A percentile compares a stretch with the other conserved stretches of the same genome.
Conservation (phyloP, 257 asterid genomes). For the Forsythia suspensa region DNA sequence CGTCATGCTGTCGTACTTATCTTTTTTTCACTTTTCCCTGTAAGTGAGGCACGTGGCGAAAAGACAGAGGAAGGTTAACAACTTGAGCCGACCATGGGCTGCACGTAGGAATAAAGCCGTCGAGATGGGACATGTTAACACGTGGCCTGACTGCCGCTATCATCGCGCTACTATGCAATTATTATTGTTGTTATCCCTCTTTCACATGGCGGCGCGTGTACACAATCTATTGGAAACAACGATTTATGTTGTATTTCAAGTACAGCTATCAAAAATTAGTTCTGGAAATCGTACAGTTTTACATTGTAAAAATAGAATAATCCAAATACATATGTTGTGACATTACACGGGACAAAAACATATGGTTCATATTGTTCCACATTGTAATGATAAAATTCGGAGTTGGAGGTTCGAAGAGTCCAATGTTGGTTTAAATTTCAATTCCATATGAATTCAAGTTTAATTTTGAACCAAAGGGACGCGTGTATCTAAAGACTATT, state of each 20-base stretch:
- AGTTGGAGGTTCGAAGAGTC: background rate
- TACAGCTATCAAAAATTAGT: background rate
- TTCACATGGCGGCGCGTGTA: constrained; percentile 21
- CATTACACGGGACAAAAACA: constrained; percentile 15
- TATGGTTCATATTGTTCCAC: constrained; percentile 21
- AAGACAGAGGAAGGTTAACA: constrained; percentile 21
- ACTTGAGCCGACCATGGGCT: constrained; percentile 39
- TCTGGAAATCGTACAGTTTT: background rate
- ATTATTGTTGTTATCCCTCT: background rate
- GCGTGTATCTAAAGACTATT: background rate
- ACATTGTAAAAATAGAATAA: background rate
- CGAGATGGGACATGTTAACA: constrained; percentile 47
- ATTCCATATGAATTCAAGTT: background rate
- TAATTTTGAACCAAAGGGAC: background rate
- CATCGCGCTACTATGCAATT: constrained; percentile 3
- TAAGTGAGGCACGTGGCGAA: constrained; percentile 37
- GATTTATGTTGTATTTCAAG: too few relatives aligned
- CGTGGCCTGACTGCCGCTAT: constrained; percentile 38
- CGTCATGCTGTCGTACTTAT: constrained; percentile 29
- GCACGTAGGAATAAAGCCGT: constrained; percentile 34
- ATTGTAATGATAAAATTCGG: constrained; percentile 1
- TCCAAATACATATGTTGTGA: constrained; percentile 7
- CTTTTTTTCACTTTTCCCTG: constrained; percentile 3
- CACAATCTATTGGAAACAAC: background rate
- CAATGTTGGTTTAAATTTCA: background rate